Base-by-base conservation (phyloP, 2,329 filamentous ascomycete species). In the Epichloe typhina region DNA sequence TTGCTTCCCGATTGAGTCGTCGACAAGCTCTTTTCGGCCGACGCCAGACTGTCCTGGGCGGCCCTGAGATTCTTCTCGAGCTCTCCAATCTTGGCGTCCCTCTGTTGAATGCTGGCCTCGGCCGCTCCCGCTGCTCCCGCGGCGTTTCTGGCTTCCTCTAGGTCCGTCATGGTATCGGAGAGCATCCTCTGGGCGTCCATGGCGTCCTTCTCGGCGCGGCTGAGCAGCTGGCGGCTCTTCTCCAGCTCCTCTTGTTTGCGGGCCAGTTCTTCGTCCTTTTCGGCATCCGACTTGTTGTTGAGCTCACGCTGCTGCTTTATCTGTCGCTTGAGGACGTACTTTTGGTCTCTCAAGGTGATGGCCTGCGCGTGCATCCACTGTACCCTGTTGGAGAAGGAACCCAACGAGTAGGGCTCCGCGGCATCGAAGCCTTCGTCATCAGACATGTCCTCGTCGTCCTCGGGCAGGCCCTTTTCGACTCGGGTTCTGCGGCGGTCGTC, bases 251-350 rank as follows among this genome's bases (percentile, higher is more conserved):
- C 73, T 49, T 74, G 70, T 58, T 79, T 81, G 46, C 72, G 65
- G 23, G 75, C 71, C n/a, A 86, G 64, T 55, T 85, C 78, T 40
- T 76, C 75, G 58, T 85, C 83, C 60, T 83, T 80, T 54, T 83
- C 76, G 19, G 79, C 74, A 57, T 95, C 88, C 1, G 88, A 89
- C 62, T 90, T 90, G 70, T 77, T 89, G 68, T 95, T 95, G 52
- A 96, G 77, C 62, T 95, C 88, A 52, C 90, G 85, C 68, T 97
- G 91, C 64, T 97, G 90, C 69, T 95, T 91, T 61, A 96, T 91
- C 65, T 97, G 90, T 42, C 89, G 82, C 61, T 91, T 85, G 8
- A 97, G 75, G 21, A 95, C 90, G 46, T 82, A 80, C 64, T 95
- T 94, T 63, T 97, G 90, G 59, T 95, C 87, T 54, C 87, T 83